Percentiles rank a stretch among this genome's conserved stretches.
These are phyloP conservation scores for Globisporangium middletonii DNA, from an alignment of 352 stramenopile species.

Conservation along the genomic window DNA sequence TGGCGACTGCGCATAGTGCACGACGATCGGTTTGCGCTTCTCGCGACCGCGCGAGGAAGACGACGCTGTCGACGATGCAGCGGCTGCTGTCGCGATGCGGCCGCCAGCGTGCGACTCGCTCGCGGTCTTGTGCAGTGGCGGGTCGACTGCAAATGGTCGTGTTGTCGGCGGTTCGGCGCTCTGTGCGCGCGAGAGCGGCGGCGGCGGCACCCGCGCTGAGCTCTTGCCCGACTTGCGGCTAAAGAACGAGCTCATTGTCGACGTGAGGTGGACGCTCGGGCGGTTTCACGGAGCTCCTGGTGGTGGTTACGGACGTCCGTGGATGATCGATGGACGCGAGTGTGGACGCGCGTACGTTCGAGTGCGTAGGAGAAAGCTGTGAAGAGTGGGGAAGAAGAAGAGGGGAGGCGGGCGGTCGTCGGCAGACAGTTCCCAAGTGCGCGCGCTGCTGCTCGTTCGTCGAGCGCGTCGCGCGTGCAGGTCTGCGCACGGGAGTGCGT, in stretches of 20 bases:
- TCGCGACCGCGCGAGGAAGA: slow-evolving; percentile 16
- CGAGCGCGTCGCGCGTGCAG: no score
- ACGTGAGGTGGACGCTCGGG: neutral
- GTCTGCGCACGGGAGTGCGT: no score
- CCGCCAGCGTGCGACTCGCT: neutral
- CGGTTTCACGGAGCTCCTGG: no score
- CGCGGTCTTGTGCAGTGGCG: slow-evolving; percentile 5
- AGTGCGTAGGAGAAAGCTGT: no score
- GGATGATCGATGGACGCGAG: no score
- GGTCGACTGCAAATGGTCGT: neutral
- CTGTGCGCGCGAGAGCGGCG: slow-evolving; percentile 6
- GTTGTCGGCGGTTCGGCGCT: slow-evolving; percentile 1
- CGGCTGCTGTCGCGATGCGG: no score
- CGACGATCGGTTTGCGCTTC: slow-evolving; percentile 25
- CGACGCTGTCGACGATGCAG: slow-evolving; percentile 3
- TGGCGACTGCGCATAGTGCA: slow-evolving; percentile 22
- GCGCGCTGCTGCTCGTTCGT: no score
- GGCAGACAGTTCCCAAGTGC: no score
- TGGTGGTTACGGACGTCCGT: no score
- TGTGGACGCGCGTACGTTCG: no score
- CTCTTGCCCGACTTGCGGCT: slow-evolving; percentile 9
- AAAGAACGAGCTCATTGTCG: slow-evolving; percentile 10
- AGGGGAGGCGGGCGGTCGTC: no score
- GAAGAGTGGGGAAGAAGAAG: no score
- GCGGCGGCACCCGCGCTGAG: neutral